Base-by-base conservation (phyloP, 2,329 filamentous ascomycete species). In the Pyrenophora teres region DNA sequence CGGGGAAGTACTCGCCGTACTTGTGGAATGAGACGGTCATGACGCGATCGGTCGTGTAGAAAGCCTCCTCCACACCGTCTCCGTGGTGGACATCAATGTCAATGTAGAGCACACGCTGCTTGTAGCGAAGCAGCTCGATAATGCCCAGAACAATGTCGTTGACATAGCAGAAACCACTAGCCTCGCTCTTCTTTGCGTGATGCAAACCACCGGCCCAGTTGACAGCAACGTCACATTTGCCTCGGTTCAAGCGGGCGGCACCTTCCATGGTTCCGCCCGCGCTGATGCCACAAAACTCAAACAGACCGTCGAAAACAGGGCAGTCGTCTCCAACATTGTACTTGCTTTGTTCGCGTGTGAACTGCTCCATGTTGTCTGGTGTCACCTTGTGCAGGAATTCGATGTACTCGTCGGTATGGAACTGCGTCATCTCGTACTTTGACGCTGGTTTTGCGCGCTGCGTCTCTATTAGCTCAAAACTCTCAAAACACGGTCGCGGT, bases 161-260 rank as follows among this genome's bases (percentile, higher is more conserved):
- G 78, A 97, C 92, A 77, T 99, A 99, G 78, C 94, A 99, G 76
- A 99, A 99, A 2, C 94, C 94, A 19, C 89, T 93, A 1, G 94
- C 93, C 76, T 96, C 92, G 52, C 88, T 85, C 72, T 93, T 94
- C 76, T 97, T 97, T 40, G 94, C 94, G 71, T 99, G 94, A 74
- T 99, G 94, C 38, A 99, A 83, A 9, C 94, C 94, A 31, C 94
- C 94, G 12, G 92, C 93, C 94, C 78, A 81, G 64, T 81, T 81
- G 51, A 81, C 76, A 9, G 85, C 84, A 52, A 88, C 81, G 62
- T 88, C 86, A 67, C 85, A 88, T 67, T 88, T 88, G 40, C 83
- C 83, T 50, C 85, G 76, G 63, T 87, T 88, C 61, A 88, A 72
- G 45, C 85, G 79, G n/a, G 85, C 85, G 8, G 86, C 86, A 45